Percentiles rank a stretch among this genome's conserved stretches.
phyloP scores from a whole-genome alignment of 2,329 filamentous ascomycete genomes.

The Penicillium sp. region DNA sequence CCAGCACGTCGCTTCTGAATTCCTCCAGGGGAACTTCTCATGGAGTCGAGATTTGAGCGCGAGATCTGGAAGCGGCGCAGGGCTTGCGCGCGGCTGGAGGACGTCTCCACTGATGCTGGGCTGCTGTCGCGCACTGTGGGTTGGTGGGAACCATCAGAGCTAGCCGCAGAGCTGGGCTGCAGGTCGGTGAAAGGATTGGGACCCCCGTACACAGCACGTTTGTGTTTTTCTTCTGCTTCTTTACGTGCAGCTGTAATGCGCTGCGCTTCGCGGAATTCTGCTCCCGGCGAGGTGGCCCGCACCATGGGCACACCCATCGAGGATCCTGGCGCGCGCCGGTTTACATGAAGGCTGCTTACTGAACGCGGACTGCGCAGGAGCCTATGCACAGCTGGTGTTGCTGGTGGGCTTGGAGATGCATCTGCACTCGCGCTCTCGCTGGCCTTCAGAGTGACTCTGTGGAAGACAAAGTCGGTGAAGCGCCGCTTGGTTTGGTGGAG shows the following conservation, averaged over 20 bases:
- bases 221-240: constrained; percentile 31
- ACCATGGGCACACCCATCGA: constrained; percentile 38
- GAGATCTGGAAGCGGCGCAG: constrained; percentile 44
- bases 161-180: background rate
- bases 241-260: constrained; percentile 28
- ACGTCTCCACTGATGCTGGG: constrained; percentile 12
- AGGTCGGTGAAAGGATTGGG: constrained; percentile 11
- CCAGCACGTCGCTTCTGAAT: constrained; percentile 36
- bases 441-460: constrained; percentile 37
- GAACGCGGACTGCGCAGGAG: constrained; percentile 34
- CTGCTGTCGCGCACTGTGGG: background rate
- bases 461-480: constrained; percentile 50
- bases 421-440: constrained; percentile 18
- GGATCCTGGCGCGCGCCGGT: constrained; percentile 13
- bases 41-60: constrained; percentile 27
- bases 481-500: constrained; percentile 46
- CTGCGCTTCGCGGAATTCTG: constrained; percentile 39
- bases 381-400: constrained; percentile 24
- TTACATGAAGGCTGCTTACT: constrained; percentile 33
- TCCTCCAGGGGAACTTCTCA: constrained; percentile 30
- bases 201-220: constrained; percentile 26
- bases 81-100: constrained; percentile 18
- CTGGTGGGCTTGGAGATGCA: constrained; percentile 14
- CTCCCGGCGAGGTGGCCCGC: constrained; percentile 43
- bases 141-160: background rate